Conservation (phyloP, 2,329 filamentous ascomycete genomes). For the Lomentospora prolificans region DNA sequence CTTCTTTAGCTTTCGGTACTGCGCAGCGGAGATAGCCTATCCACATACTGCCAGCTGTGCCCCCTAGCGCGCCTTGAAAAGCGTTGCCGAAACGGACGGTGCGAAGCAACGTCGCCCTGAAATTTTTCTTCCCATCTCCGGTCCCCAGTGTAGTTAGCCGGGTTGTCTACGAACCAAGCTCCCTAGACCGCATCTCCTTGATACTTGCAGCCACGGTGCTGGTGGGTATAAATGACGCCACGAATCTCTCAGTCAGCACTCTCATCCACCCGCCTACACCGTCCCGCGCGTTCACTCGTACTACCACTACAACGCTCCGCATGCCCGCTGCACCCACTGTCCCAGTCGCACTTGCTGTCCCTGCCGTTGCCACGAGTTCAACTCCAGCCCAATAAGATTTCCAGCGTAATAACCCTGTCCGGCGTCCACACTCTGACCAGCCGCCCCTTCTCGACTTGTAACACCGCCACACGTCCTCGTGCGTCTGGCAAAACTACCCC, state of each 20-base stretch:
- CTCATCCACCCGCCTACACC: neutral
- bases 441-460: slow-evolving; percentile 4
- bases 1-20: too few species aligned
- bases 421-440: slow-evolving; percentile 1
- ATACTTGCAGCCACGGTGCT: neutral
- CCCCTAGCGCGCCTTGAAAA: neutral
- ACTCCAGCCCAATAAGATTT: neutral
- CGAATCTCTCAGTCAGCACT: slow-evolving; percentile 3
- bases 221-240: slow-evolving; percentile 1
- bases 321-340: neutral
- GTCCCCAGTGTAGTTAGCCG: too few species aligned
- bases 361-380: neutral
- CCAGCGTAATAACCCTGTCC: neutral
- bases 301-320: neutral
- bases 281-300: neutral
- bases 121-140: neutral
- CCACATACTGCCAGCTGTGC: too few species aligned
- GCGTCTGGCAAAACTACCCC: slow-evolving; percentile 8
- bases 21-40: too few species aligned
- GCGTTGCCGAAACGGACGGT: too few species aligned
- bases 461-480: neutral
- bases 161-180: too few species aligned
- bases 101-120: neutral
- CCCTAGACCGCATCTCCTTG: neutral
- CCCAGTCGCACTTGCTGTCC: neutral